Evolutionary conservation across 1,284 basidiomycete species (phyloP), one percentile per base, ranked within the genome.

Genomic region (Singerocomus inundabilis): DNA sequence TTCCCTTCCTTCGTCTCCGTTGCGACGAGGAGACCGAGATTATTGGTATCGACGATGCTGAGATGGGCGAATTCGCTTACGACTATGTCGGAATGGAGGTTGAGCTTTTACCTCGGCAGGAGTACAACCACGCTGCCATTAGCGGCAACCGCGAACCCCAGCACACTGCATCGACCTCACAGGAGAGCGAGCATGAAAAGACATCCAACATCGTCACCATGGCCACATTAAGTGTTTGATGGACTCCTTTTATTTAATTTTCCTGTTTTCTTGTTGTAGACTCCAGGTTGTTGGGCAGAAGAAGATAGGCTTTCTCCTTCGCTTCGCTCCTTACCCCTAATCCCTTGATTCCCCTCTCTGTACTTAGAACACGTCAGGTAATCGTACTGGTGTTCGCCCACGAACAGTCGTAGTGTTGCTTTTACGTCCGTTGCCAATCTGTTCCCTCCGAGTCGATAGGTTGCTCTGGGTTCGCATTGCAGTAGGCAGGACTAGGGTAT

Each of bases 31-130:
- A 93, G 57, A 82, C 84, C 29, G 95, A 98, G 75, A 87, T 94
- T 53, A 74, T 98, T 51, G 96, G 96, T 55, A 85, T 97, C 55
- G 96, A 98, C 68, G 92, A 97, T 63, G 82, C 85, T 12, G 91
- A 95, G 74, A 87, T 97, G 77, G 95, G 95, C 61, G 95, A 98
- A 72, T 93, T 85, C 59, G 89, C 89, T n/a, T 93, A 93, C 67
- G 91, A 94, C 72, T 93, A 91, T 59, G 89, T 91, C 52, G 85
- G 82, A 13, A 69, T 91, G 52, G 88, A 91, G 58, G 72, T 76
- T 40, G 82, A 86, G 65, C 64, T 80, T 25, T 49, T 57, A 4
- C 70, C 58, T 7, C 52, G 55, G 13, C 49, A 56, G 41, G 56
- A 58, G 26, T 55, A 55, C 55, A 42, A 55, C 31, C 31, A 53